Evolutionary conservation across 495 filamentous ascomycete species (phyloP).

Genomic region (Penicillium tannophilum): DNA sequence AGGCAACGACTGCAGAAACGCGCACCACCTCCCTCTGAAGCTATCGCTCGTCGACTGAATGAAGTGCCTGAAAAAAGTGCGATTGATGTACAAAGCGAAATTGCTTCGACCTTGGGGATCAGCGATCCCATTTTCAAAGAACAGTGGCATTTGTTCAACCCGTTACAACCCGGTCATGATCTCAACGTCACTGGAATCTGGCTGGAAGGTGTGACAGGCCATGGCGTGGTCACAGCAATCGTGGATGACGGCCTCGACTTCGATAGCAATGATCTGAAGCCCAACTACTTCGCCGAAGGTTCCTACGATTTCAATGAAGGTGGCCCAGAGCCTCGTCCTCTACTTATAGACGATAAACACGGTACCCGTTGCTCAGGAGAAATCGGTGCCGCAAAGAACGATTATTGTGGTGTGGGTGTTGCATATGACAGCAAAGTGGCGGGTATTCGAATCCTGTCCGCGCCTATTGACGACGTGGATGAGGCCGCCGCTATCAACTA

Average conservation of each 20-base stretch:
- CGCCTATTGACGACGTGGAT: slow-evolving; percentile 86
- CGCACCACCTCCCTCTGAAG: slow-evolving; percentile 49
- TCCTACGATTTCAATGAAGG: slow-evolving; percentile 97
- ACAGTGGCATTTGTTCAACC: slow-evolving; percentile 96
- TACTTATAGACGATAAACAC: slow-evolving; percentile 79
- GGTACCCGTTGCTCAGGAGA: slow-evolving; percentile 95
- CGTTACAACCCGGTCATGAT: slow-evolving; percentile 79
- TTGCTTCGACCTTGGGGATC: slow-evolving; percentile 69
- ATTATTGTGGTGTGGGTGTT: slow-evolving; percentile 94
- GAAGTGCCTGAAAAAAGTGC: slow-evolving; percentile 46
- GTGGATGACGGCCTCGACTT: slow-evolving; percentile 97
- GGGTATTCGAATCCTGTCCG: slow-evolving; percentile 87
- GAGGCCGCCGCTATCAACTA: slow-evolving; percentile 93
- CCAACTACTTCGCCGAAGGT: slow-evolving; percentile 86
- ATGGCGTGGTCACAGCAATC: slow-evolving; percentile 86
- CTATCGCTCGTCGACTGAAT: slow-evolving; percentile 11
- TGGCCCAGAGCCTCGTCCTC: slow-evolving; percentile 73
- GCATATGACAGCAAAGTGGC: slow-evolving; percentile 90
- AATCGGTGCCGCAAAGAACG: slow-evolving; percentile 84
- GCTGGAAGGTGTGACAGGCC: slow-evolving; percentile 88
- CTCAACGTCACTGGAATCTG: slow-evolving; percentile 93
- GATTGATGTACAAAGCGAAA: slow-evolving; percentile 57
- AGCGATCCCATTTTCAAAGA: slow-evolving; percentile 86
- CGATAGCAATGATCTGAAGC: slow-evolving; percentile 91
- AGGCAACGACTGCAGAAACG: slow-evolving; percentile 78